Evolutionary conservation across 306 rosid species (phyloP).

Genomic region (Glycine soja): DNA sequence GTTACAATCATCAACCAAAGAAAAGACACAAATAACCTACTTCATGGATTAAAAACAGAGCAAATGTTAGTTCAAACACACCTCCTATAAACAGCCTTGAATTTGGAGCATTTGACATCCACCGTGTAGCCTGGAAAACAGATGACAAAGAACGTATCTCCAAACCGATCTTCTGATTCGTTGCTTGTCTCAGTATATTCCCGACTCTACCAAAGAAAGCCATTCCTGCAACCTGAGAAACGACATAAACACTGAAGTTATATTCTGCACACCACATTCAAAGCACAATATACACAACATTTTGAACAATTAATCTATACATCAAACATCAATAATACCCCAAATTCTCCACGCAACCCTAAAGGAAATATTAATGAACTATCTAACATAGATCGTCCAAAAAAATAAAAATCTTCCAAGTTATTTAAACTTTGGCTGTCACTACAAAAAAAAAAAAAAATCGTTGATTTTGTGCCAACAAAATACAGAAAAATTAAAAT

Average conservation of each 20-base stretch:
- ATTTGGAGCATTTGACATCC: constrained; percentile 60
- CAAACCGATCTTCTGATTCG: constrained; percentile 51
- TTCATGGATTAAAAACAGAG: neutral
- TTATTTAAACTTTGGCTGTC: neutral
- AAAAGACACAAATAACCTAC: neutral
- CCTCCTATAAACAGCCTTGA: constrained; percentile 79
- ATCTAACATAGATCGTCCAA: too few relatives aligned
- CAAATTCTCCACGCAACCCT: neutral
- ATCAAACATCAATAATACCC: neutral
- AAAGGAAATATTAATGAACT: neutral
- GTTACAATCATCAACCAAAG: neutral
- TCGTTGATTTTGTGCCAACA: neutral
- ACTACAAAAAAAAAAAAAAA: neutral
- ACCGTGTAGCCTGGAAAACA: constrained; percentile 58
- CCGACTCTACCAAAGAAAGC: constrained; percentile 77
- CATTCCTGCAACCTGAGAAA: constrained; percentile 57
- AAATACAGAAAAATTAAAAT: too few relatives aligned
- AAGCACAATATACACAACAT: neutral
- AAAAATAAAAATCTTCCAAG: neutral
- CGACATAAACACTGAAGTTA: neutral
- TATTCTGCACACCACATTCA: neutral
- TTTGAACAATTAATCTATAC: neutral
- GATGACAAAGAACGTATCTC: constrained; percentile 52
- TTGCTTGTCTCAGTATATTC: constrained; percentile 62
- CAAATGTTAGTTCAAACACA: constrained; percentile 1